Percentiles rank a stretch among this genome's conserved stretches.
These are phyloP conservation scores for Saccharomycopsis sp. DNA, from an alignment of 805 yeast genomes.

Conservation along the genomic window DNA sequence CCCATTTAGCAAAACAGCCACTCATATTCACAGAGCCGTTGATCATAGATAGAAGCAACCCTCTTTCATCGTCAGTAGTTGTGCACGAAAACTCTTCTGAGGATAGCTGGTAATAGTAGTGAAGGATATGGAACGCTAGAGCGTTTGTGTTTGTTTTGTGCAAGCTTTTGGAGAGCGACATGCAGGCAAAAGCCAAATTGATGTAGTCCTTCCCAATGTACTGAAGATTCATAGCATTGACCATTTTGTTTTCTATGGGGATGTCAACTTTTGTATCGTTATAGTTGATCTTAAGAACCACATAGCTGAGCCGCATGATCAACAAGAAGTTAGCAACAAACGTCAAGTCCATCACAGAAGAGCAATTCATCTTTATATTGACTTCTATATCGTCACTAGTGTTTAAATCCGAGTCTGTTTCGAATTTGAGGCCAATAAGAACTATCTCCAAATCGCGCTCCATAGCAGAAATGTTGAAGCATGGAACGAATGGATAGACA, in stretches of 20 bases:
- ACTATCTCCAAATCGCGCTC: constrained; percentile 17
- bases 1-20: not conserved
- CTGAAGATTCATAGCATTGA: constrained; percentile 2
- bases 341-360: constrained; percentile 7
- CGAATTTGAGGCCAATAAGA: constrained; percentile 12
- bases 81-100: constrained; percentile 8
- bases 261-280: not conserved
- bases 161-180: constrained; percentile 5
- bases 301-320: constrained; percentile 10
- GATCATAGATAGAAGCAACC: not conserved
- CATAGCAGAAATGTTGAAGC: constrained; percentile 9
- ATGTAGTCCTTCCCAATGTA: constrained; percentile 11
- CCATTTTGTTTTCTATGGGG: constrained; percentile 1
- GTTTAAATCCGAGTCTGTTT: not conserved
- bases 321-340: constrained; percentile 10
- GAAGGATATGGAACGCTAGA: not conserved
- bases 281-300: constrained; percentile 6
- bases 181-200: constrained; percentile 7
- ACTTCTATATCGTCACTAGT: not conserved
- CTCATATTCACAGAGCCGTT: not conserved
- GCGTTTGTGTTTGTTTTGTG: constrained; percentile 5
- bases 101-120: constrained; percentile 3
- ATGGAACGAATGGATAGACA: constrained; percentile 18
- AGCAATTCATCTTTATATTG: not conserved
- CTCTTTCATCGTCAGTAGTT: constrained; percentile 6